Evolutionary conservation across 805 yeast species (phyloP).

Genomic region (Blastobotrys muscicola): DNA sequence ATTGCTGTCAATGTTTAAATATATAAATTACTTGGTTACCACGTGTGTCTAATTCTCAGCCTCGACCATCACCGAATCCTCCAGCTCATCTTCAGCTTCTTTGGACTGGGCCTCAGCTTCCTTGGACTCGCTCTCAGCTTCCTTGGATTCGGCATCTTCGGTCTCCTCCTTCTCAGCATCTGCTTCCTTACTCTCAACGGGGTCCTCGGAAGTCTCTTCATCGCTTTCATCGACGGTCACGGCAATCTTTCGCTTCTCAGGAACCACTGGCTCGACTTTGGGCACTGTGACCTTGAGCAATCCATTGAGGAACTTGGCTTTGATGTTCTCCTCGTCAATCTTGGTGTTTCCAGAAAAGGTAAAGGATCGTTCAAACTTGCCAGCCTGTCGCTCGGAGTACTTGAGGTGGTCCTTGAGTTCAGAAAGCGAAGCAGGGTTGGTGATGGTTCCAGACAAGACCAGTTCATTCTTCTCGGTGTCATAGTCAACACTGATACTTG

Average conservation of each 20-base stretch:
- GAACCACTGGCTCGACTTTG: slow-evolving; percentile 29
- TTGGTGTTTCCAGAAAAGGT: slow-evolving; percentile 46
- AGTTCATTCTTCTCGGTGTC: slow-evolving; percentile 50
- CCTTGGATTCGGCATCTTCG: too few species aligned
- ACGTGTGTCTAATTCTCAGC: too few species aligned
- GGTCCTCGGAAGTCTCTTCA: background rate
- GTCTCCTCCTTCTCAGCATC: too few species aligned
- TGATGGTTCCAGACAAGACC: slow-evolving; percentile 36
- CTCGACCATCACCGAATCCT: too few species aligned
- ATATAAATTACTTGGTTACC: background rate
- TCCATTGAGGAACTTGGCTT: slow-evolving; percentile 47
- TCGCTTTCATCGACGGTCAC: slow-evolving; percentile 17
- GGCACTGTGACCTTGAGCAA: slow-evolving; percentile 44
- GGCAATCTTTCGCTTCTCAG: slow-evolving; percentile 23
- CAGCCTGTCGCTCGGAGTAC: slow-evolving; percentile 46
- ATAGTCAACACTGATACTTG: slow-evolving; percentile 45
- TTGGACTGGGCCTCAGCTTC: too few species aligned
- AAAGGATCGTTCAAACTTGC: slow-evolving; percentile 47
- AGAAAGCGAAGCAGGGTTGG: slow-evolving; percentile 2
- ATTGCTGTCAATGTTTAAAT: background rate
- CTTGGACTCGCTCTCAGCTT: too few species aligned
- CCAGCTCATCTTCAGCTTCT: too few species aligned
- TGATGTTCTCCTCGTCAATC: slow-evolving; percentile 43
- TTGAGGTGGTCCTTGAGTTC: slow-evolving; percentile 32
- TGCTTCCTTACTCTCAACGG: too few species aligned